These are phyloP conservation scores for Leucaena leucocephala DNA, from an alignment of 306 rosid genomes.

Conservation along the genomic window DNA sequence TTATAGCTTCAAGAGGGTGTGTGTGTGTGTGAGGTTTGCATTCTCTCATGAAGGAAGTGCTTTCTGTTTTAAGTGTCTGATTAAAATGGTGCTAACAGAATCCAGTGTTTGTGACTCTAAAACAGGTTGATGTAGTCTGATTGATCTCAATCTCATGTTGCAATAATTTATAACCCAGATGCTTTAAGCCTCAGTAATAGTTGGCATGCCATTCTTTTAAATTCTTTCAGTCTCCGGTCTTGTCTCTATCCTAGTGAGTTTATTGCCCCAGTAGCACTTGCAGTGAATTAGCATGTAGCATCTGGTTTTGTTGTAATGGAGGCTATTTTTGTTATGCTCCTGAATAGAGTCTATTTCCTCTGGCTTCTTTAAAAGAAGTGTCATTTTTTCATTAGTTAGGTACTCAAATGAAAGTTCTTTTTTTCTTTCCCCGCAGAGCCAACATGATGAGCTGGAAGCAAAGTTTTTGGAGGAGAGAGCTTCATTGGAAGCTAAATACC, in stretches of 20 bases:
- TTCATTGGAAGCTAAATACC: conserved; percentile 55
- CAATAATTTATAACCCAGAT: background rate
- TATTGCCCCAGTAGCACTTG: background rate
- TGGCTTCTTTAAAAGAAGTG: conserved; percentile 10
- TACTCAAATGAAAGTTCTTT: conserved; percentile 23
- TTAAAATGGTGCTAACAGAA: background rate
- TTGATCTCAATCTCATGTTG: background rate
- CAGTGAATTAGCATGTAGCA: background rate
- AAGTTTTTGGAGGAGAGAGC: conserved; percentile 56
- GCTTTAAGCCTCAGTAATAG: background rate
- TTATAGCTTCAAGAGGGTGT: background rate
- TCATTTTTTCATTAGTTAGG: conserved; percentile 10
- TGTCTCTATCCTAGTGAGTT: background rate
- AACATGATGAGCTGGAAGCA: conserved; percentile 47
- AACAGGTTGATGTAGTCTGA: background rate
- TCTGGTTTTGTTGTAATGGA: background rate
- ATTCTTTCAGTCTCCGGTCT: background rate
- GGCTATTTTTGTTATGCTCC: background rate
- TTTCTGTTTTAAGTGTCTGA: background rate
- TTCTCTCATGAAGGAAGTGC: background rate
- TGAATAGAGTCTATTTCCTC: conserved; percentile 13
- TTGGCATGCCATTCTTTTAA: background rate
- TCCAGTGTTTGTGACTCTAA: background rate
- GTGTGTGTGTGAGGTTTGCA: background rate
- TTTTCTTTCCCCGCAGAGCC: conserved; percentile 34